These are phyloP conservation scores for Boletus pseudopeckii DNA, from an alignment of 768 basidiomycete genomes.

Conservation along the genomic window DNA sequence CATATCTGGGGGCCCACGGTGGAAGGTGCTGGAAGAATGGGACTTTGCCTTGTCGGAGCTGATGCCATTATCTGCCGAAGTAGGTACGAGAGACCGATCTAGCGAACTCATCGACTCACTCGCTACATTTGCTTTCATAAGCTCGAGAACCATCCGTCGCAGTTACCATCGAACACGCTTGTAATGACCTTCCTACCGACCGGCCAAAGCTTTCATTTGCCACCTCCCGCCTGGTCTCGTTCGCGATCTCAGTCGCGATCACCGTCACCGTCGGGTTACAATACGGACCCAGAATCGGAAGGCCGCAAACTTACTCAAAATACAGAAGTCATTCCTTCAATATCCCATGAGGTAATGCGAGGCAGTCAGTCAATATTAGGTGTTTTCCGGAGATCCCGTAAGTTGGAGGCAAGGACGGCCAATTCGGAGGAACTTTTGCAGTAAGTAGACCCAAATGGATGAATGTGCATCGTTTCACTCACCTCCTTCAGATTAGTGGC, in stretches of 20 bases:
- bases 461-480: neutral
- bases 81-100: constrained; percentile 34
- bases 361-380: constrained; percentile 12
- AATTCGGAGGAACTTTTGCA: constrained; percentile 68
- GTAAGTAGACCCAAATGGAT: constrained; percentile 40
- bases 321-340: constrained; percentile 12
- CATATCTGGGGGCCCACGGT: constrained; percentile 35
- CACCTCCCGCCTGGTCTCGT: constrained; percentile 31
- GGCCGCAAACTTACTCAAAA: constrained; percentile 40
- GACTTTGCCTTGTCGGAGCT: constrained; percentile 57
- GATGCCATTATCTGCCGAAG: constrained; percentile 57
- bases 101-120: constrained; percentile 11
- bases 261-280: constrained; percentile 64
- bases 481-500: constrained; percentile 43
- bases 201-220: constrained; percentile 58
- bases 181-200: constrained; percentile 63
- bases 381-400: constrained; percentile 24
- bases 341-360: constrained; percentile 20
- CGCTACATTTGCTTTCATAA: constrained; percentile 14
- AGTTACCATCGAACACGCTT: constrained; percentile 71
- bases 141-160: constrained; percentile 39
- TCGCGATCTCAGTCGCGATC: constrained; percentile 36
- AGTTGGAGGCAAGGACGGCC: constrained; percentile 43
- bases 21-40: constrained; percentile 71
- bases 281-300: constrained; percentile 68